phyloP scores from a whole-genome alignment of 495 filamentous ascomycete species.

The Poronia punctata region DNA sequence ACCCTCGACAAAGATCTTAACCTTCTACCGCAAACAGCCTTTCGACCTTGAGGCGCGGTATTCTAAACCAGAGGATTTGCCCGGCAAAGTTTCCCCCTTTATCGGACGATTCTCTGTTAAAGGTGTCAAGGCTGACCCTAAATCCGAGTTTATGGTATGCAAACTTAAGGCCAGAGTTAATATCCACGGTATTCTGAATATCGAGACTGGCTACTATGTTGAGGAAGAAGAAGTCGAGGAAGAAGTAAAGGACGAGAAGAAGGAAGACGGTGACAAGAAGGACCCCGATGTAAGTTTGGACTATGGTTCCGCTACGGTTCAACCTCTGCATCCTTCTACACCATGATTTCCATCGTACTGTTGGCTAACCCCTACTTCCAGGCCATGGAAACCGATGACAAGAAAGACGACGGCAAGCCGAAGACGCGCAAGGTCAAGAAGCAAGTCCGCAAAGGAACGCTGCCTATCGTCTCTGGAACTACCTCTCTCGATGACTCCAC shows the following conservation, averaged over 20 bases:
- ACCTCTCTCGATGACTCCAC: slow-evolving; percentile 61
- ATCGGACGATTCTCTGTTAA: slow-evolving; percentile 95
- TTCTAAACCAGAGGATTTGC: slow-evolving; percentile 77
- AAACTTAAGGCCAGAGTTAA: slow-evolving; percentile 98
- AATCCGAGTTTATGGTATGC: slow-evolving; percentile 98
- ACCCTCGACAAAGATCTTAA: slow-evolving; percentile 98
- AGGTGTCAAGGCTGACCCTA: slow-evolving; percentile 74
- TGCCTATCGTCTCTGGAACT: slow-evolving; percentile 79
- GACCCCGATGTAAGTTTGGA: slow-evolving; percentile 61
- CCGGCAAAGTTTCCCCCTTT: slow-evolving; percentile 87
- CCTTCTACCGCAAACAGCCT: slow-evolving; percentile 96
- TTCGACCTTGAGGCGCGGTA: slow-evolving; percentile 97
- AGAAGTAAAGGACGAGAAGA: slow-evolving; percentile 64
- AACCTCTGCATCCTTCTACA: background rate
- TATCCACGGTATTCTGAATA: slow-evolving; percentile 91
- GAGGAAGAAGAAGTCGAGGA: slow-evolving; percentile 98
- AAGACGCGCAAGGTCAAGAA: slow-evolving; percentile 99
- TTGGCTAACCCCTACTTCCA: too few species aligned
- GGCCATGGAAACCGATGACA: slow-evolving; percentile 89
- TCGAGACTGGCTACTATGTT: slow-evolving; percentile 95
- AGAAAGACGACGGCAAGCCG: slow-evolving; percentile 66
- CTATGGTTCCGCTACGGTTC: background rate
- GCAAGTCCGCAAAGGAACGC: slow-evolving; percentile 95
- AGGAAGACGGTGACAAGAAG: slow-evolving; percentile 51
- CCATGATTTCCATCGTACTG: background rate